Evolutionary conservation across 352 stramenopile genomes (phyloP).

Genomic region (Pythium vanterpoolii): DNA sequence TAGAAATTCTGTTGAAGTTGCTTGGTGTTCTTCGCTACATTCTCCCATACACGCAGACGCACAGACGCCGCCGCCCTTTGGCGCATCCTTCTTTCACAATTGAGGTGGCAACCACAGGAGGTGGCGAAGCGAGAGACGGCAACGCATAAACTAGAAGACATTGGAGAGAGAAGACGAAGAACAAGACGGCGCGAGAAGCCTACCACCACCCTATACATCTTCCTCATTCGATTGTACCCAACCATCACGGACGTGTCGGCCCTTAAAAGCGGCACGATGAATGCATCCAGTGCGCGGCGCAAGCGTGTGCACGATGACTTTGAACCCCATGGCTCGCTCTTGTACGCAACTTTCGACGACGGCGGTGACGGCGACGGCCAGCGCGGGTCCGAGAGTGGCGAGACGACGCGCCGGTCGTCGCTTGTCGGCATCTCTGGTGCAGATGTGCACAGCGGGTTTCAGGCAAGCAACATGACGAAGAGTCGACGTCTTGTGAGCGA

Average conservation of each 20-base stretch:
- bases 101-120: background rate
- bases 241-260: slow-evolving; percentile 23
- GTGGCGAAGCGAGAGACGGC: background rate
- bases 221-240: no score
- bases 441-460: slow-evolving; percentile 24
- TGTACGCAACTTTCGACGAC: background rate
- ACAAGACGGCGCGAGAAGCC: background rate
- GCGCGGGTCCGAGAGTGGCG: background rate
- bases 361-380: slow-evolving; percentile 2
- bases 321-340: slow-evolving; percentile 7
- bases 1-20: slow-evolving; percentile 23
- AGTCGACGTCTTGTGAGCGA: slow-evolving; percentile 22
- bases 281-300: slow-evolving; percentile 13
- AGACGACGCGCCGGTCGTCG: slow-evolving; percentile 13
- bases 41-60: background rate
- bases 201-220: no score
- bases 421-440: slow-evolving; percentile 5
- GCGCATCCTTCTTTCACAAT: background rate
- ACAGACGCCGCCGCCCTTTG: background rate
- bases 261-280: background rate
- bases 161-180: background rate
- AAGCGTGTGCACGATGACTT: slow-evolving; percentile 39
- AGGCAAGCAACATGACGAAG: slow-evolving; percentile 17
- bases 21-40: slow-evolving; percentile 10
- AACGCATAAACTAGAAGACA: background rate